phyloP scores from a whole-genome alignment of 2,329 filamentous ascomycete species.

The Aspergillus thermomutatus region DNA sequence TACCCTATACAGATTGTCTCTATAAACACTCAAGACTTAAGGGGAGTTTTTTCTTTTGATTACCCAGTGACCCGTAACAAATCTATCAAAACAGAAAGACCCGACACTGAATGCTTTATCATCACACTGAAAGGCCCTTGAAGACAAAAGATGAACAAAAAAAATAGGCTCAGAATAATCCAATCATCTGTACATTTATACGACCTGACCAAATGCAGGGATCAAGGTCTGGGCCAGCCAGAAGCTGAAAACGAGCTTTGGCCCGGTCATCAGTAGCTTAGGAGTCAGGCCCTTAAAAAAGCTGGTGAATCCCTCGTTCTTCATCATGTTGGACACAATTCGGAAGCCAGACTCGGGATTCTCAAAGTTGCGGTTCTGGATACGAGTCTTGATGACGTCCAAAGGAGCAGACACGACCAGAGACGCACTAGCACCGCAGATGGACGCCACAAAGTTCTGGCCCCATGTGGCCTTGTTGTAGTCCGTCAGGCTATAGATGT shows the following conservation, averaged over 20 bases:
- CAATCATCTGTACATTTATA: conserved; percentile 39
- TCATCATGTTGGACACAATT: conserved; percentile 89
- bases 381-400: conserved; percentile 96
- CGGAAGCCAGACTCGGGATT: conserved; percentile 92
- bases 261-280: conserved; percentile 98
- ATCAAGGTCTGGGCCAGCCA: conserved; percentile 99
- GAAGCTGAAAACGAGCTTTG: conserved; percentile 99
- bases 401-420: conserved; percentile 92
- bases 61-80: conserved; percentile 9
- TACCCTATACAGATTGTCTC: not conserved
- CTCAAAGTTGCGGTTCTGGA: conserved; percentile 98
- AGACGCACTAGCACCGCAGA: conserved; percentile 92
- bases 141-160: conserved; percentile 9
- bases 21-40: conserved; percentile 5
- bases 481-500: conserved; percentile 81
- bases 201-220: conserved; percentile 75
- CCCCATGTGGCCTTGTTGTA: conserved; percentile 94
- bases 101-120: conserved; percentile 19
- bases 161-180: conserved; percentile 14
- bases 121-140: conserved; percentile 9
- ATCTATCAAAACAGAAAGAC: conserved; percentile 16
- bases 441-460: conserved; percentile 96
- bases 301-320: conserved; percentile 76
- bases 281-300: conserved; percentile 99
- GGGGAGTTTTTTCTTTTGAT: conserved; percentile 15